Conservation (phyloP, 1,284 basidiomycete species). For the Coriolopsis trogii region DNA sequence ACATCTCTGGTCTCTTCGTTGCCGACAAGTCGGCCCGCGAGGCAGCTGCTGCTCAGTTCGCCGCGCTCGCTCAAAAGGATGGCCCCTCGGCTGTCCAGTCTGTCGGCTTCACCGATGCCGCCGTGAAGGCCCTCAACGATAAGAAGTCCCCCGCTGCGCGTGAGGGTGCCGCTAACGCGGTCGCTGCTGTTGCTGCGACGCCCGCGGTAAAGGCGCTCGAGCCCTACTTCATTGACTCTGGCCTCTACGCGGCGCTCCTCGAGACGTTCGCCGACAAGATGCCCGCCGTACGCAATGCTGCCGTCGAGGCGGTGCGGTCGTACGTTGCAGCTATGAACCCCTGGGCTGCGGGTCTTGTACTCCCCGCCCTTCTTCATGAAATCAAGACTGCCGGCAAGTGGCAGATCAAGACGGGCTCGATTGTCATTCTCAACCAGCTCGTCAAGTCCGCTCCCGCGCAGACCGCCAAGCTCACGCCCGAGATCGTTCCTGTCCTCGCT, state of each 20-base stretch:
- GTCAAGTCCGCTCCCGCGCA: constrained; percentile 84
- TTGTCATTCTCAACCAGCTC: constrained; percentile 89
- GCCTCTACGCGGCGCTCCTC: constrained; percentile 84
- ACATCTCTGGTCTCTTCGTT: constrained; percentile 69
- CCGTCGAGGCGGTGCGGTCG: constrained; percentile 83
- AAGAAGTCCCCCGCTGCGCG: constrained; percentile 89
- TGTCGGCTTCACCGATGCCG: constrained; percentile 79
- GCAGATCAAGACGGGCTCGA: constrained; percentile 96
- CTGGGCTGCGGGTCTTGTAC: constrained; percentile 86
- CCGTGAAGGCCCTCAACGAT: constrained; percentile 86
- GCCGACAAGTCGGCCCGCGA: constrained; percentile 77
- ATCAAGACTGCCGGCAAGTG: constrained; percentile 98
- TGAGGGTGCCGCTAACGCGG: constrained; percentile 80
- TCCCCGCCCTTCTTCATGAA: constrained; percentile 92
- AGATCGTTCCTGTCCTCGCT: constrained; percentile 93
- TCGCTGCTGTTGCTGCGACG: constrained; percentile 74
- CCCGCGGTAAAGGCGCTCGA: constrained; percentile 89
- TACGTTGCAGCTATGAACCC: constrained; percentile 87
- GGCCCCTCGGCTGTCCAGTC: constrained; percentile 83
- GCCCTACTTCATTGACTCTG: constrained; percentile 84
- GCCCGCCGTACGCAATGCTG: constrained; percentile 82
- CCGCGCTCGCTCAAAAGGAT: constrained; percentile 79
- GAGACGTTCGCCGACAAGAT: constrained; percentile 95
- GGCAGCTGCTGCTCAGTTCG: constrained; percentile 72
- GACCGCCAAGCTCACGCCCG: constrained; percentile 91